Percentiles rank a stretch among this genome's conserved stretches.
Evolutionary conservation across 108 stramenopile species (phyloP).

Genomic region (Chaetoceros muelleri): DNA sequence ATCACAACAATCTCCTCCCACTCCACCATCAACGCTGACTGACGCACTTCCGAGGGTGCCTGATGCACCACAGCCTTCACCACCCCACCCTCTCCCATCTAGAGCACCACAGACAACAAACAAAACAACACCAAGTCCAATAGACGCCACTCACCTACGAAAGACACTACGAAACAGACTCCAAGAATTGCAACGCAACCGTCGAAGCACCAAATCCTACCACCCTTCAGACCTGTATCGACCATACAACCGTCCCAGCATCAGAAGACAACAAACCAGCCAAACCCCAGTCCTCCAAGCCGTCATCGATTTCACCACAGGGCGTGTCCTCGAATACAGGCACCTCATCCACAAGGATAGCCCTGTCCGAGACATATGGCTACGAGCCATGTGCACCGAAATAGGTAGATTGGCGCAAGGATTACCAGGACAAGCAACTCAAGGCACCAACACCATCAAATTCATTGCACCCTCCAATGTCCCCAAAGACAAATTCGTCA

Average conservation of each 20-base stretch:
- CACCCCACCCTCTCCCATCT: not conserved
- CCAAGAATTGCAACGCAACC: not conserved
- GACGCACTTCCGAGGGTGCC: not conserved
- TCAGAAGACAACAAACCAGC: not conserved
- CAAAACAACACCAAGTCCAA: not conserved
- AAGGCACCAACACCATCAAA: conserved; percentile 21
- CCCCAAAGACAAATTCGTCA: conserved; percentile 8
- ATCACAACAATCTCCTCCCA: not conserved
- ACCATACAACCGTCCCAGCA: not conserved
- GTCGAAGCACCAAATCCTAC: not conserved
- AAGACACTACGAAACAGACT: not conserved
- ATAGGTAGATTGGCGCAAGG: conserved; percentile 12
- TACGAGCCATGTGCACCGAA: conserved; percentile 5
- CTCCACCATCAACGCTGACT: not conserved
- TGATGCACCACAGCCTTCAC: not conserved
- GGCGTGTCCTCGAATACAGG: not conserved
- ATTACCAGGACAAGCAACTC: not conserved
- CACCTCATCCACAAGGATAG: not conserved
- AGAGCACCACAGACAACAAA: not conserved
- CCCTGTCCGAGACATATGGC: conserved; percentile 6
- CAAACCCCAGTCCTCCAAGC: not conserved
- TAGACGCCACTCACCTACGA: not conserved
- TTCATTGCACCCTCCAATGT: conserved; percentile 17
- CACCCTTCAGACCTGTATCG: not conserved
- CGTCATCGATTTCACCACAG: not conserved